phyloP scores from a whole-genome alignment of 176 grass and related monocot genomes.

The Chrysopogon serrulatus region DNA sequence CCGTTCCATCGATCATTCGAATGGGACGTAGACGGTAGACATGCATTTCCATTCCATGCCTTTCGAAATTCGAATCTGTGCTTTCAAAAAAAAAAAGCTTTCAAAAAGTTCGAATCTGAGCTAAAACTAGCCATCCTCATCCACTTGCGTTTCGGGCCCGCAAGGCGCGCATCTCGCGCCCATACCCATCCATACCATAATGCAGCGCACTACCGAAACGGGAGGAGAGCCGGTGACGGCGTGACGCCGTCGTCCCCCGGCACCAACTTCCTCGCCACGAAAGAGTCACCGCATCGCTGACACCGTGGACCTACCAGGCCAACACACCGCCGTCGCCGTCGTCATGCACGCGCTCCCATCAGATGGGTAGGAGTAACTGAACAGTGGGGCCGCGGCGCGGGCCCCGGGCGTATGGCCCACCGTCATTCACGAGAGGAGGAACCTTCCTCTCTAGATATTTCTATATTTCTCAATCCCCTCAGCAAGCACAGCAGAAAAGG shows the following conservation, averaged over 20 bases:
- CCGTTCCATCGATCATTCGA: too few species aligned
- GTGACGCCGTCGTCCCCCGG: not conserved
- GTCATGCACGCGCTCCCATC: not conserved
- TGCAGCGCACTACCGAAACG: not conserved
- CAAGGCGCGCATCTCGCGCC: not conserved
- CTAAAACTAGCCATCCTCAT: not conserved
- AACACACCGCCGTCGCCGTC: not conserved
- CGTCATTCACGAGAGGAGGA: not conserved
- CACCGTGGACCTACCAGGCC: not conserved
- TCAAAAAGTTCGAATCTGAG: not conserved
- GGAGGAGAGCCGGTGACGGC: not conserved
- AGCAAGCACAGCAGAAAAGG: not conserved
- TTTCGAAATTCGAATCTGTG: not conserved
- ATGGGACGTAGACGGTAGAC: too few species aligned
- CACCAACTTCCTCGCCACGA: slow-evolving; percentile 22
- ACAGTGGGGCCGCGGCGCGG: slow-evolving; percentile 2
- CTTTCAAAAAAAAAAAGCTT: too few species aligned
- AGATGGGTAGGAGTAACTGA: not conserved
- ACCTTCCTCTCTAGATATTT: not conserved
- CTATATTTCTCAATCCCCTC: not conserved
- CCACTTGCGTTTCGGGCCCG: not conserved
- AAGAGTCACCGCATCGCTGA: not conserved
- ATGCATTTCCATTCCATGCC: not conserved
- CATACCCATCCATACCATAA: not conserved
- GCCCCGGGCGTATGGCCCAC: not conserved